Conservation (phyloP, 176 grass and related monocot genomes). For the Paspalum notatum region DNA sequence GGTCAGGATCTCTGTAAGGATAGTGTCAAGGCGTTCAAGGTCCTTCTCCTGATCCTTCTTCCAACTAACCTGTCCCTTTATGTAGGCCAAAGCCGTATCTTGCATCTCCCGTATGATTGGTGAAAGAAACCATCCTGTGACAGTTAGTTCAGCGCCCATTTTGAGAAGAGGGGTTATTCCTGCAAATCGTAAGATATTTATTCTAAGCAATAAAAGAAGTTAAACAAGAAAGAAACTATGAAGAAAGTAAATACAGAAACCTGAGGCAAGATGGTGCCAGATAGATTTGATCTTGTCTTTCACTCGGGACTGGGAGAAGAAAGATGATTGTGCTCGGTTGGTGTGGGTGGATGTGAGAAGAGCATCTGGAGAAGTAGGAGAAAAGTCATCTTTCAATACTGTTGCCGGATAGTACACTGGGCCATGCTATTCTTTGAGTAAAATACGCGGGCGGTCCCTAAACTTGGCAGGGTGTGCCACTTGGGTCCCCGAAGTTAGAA, state of each 20-base stretch:
- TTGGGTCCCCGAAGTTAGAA: too few species aligned
- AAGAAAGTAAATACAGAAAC: constrained; percentile 6
- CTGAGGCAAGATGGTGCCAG: neutral
- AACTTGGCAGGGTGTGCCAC: too few species aligned
- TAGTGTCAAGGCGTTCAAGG: constrained; percentile 50
- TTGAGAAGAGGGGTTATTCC: neutral
- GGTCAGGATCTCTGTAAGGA: constrained; percentile 54
- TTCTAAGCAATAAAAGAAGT: constrained; percentile 22
- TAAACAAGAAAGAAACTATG: constrained; percentile 1
- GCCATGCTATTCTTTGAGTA: neutral
- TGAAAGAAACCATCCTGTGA: constrained; percentile 61
- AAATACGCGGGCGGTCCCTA: too few species aligned
- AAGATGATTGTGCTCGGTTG: neutral
- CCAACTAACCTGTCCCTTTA: constrained; percentile 48
- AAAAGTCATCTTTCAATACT: neutral
- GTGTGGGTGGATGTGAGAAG: neutral
- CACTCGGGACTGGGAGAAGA: neutral
- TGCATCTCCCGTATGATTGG: constrained; percentile 65
- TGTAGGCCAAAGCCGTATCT: constrained; percentile 52
- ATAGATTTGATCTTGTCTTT: neutral
- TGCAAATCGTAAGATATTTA: constrained; percentile 5
- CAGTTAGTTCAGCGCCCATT: constrained; percentile 44
- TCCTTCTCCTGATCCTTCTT: constrained; percentile 53
- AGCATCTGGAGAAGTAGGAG: neutral
- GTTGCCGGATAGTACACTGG: neutral